Evolutionary conservation across 371 early-diverging fungal species (phyloP).

Genomic region (Mortierella sp.): DNA sequence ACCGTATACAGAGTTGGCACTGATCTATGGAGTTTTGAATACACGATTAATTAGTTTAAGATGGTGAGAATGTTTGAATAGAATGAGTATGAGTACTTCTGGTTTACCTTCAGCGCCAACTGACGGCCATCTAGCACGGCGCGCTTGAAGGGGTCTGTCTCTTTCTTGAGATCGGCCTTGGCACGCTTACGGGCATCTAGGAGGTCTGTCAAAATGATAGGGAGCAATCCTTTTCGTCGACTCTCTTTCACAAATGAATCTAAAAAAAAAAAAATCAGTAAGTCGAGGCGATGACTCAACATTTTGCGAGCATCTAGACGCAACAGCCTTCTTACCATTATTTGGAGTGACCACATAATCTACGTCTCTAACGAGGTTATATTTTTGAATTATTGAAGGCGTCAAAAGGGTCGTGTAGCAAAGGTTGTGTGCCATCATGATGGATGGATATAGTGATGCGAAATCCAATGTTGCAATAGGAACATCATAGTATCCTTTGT

Average conservation of each 20-base stretch:
- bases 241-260: constrained; percentile 88
- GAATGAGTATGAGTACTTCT: too few relatives aligned
- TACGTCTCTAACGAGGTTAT: constrained; percentile 76
- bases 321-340: constrained; percentile 58
- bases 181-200: constrained; percentile 97
- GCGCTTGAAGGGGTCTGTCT: constrained; percentile 93
- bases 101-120: constrained; percentile 92
- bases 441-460: constrained; percentile 99
- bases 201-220: constrained; percentile 94
- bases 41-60: neutral
- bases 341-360: constrained; percentile 94
- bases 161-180: constrained; percentile 94
- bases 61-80: too few relatives aligned
- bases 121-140: constrained; percentile 98
- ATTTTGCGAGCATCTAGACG: neutral
- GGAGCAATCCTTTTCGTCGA: constrained; percentile 92
- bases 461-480: constrained; percentile 99
- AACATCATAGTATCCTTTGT: constrained; percentile 95
- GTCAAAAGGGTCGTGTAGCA: constrained; percentile 98
- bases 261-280: constrained; percentile 21
- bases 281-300: too few relatives aligned
- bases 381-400: constrained; percentile 68
- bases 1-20: constrained; percentile 99
- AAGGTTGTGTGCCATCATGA: constrained; percentile 99
- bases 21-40: constrained; percentile 68